phyloP scores from a whole-genome alignment of 225 moss, liverwort and hornwort genomes.

The Polytrichum formosum region DNA sequence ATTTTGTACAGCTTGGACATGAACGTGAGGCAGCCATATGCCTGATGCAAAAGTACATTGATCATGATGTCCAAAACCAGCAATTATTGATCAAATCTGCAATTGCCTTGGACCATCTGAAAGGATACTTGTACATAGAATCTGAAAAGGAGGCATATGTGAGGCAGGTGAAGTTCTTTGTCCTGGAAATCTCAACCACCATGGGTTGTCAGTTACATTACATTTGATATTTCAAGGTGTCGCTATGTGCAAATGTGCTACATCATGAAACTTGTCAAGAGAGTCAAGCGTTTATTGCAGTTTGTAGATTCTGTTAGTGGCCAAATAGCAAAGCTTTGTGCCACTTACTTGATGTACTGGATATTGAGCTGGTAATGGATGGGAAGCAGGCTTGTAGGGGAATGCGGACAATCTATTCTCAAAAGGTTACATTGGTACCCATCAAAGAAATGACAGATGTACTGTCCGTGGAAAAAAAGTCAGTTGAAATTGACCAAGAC shows the following conservation, averaged over 20 bases:
- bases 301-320: too few relatives aligned
- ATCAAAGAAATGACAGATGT: slow-evolving; percentile 99
- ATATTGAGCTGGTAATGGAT: slow-evolving; percentile 20
- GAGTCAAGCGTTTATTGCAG: too few relatives aligned
- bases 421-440: slow-evolving; percentile 80
- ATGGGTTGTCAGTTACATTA: too few relatives aligned
- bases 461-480: slow-evolving; percentile 86
- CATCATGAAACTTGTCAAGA: too few relatives aligned
- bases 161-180: slow-evolving; percentile 54
- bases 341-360: too few relatives aligned
- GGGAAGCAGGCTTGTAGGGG: slow-evolving; percentile 71
- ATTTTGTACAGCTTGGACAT: slow-evolving; percentile 70
- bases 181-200: too few relatives aligned
- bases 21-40: slow-evolving; percentile 96
- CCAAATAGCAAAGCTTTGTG: too few relatives aligned
- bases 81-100: slow-evolving; percentile 93
- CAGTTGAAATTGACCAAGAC: slow-evolving; percentile 89
- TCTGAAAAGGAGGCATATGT: slow-evolving; percentile 97
- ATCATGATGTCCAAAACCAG: slow-evolving; percentile 71
- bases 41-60: slow-evolving; percentile 91
- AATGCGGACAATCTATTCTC: slow-evolving; percentile 86
- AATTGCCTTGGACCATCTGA: slow-evolving; percentile 88
- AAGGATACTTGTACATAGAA: slow-evolving; percentile 90
- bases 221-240: too few relatives aligned
- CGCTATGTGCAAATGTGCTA: too few relatives aligned